Conservation (phyloP, 2,329 filamentous ascomycete species). For the Myriangium duriaei region DNA sequence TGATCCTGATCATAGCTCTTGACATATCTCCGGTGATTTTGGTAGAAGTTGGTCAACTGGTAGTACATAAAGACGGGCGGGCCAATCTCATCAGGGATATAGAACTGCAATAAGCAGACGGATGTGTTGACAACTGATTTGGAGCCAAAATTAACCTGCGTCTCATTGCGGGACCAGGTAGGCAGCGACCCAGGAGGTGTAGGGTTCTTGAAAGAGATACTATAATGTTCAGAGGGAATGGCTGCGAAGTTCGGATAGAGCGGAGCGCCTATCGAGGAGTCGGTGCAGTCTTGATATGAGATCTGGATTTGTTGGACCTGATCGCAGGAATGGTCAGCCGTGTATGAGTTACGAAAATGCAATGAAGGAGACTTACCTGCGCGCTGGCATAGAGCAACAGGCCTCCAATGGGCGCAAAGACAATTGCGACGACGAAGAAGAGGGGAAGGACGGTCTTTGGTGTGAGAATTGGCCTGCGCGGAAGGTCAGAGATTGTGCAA, state of each 20-base stretch:
- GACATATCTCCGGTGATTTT: slow-evolving; percentile 95
- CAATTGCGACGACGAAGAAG: slow-evolving; percentile 80
- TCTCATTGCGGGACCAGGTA: slow-evolving; percentile 17
- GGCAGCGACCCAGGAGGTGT: slow-evolving; percentile 17
- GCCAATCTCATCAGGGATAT: slow-evolving; percentile 63
- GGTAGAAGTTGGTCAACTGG: slow-evolving; percentile 93
- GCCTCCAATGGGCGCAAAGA: slow-evolving; percentile 88
- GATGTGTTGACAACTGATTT: slow-evolving; percentile 25
- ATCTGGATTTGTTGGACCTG: slow-evolving; percentile 84
- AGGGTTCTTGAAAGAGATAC: slow-evolving; percentile 55
- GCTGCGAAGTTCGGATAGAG: slow-evolving; percentile 33
- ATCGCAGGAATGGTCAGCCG: neutral
- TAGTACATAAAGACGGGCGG: slow-evolving; percentile 90
- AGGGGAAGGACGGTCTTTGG: slow-evolving; percentile 86
- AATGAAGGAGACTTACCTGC: slow-evolving; percentile 39
- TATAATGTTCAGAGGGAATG: slow-evolving; percentile 48
- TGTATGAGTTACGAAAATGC: too few species aligned
- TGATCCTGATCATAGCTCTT: slow-evolving; percentile 77
- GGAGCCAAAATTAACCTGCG: slow-evolving; percentile 16
- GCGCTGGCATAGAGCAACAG: slow-evolving; percentile 75
- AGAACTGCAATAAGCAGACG: slow-evolving; percentile 63
- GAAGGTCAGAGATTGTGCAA: slow-evolving; percentile 27
- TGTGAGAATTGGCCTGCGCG: slow-evolving; percentile 71
- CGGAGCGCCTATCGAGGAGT: slow-evolving; percentile 25
- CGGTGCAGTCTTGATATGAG: slow-evolving; percentile 72